Conservation (phyloP, 768 basidiomycete species). For the Gloeophyllum trabeum region DNA sequence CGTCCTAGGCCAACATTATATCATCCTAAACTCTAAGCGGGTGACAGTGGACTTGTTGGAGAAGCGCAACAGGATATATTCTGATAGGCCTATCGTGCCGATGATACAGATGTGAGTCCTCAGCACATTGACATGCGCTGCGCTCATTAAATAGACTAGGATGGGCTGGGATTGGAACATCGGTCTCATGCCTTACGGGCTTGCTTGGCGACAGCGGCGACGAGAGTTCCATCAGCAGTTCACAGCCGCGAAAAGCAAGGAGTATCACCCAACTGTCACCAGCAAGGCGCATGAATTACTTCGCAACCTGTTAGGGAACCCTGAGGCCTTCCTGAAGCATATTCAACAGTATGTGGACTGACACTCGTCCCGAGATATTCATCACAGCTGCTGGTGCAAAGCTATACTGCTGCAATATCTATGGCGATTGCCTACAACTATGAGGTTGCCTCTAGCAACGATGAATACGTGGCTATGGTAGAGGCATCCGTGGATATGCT, state of each 20-base stretch:
- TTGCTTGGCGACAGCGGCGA: constrained; percentile 6
- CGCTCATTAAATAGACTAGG: neutral
- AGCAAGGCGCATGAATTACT: neutral
- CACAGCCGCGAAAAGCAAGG: neutral
- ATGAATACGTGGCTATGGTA: neutral
- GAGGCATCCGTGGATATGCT: neutral
- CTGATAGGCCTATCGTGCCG: constrained; percentile 9
- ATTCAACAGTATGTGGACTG: neutral
- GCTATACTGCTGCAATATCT: neutral
- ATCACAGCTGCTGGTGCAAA: neutral
- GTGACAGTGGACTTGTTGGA: constrained; percentile 15
- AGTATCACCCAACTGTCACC: neutral
- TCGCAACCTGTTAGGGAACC: neutral
- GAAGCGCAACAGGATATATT: constrained; percentile 14
- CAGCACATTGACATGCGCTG: neutral
- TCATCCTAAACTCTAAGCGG: constrained; percentile 13
- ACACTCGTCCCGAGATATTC: neutral
- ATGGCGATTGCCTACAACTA: neutral
- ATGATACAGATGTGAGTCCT: neutral
- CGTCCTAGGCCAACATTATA: constrained; percentile 5
- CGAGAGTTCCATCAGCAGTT: constrained; percentile 6
- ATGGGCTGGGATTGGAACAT: constrained; percentile 6
- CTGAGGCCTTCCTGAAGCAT: neutral
- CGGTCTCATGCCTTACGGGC: constrained; percentile 5
- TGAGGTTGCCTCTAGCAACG: neutral